phyloP scores from a whole-genome alignment of 352 stramenopile genomes.

The Phytophthora melonis region DNA sequence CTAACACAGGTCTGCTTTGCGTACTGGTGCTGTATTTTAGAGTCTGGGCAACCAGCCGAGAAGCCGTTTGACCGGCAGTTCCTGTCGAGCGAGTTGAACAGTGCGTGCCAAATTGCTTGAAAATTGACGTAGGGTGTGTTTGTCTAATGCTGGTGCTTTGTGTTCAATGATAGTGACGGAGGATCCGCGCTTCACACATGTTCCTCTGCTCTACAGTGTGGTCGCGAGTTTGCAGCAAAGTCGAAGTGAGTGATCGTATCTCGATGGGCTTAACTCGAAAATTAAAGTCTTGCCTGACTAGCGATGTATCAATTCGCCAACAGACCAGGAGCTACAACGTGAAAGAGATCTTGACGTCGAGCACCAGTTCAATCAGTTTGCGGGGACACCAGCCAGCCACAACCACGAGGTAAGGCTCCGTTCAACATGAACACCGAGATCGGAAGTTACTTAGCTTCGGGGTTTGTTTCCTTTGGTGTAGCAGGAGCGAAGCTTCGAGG shows the following conservation, averaged over 20 bases:
- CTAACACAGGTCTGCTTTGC: slow-evolving; percentile 15
- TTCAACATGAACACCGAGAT: neutral
- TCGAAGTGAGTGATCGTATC: slow-evolving; percentile 23
- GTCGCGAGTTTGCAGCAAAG: slow-evolving; percentile 57
- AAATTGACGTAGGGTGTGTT: neutral
- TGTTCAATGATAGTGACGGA: slow-evolving; percentile 53
- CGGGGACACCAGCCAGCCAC: slow-evolving; percentile 3
- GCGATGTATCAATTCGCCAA: neutral
- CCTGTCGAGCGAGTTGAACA: slow-evolving; percentile 81
- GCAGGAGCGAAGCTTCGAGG: slow-evolving; percentile 29
- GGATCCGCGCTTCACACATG: slow-evolving; percentile 68
- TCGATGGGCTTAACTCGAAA: too few species aligned
- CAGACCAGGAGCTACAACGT: slow-evolving; percentile 29
- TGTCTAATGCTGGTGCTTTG: neutral
- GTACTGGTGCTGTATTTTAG: slow-evolving; percentile 33
- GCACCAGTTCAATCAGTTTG: slow-evolving; percentile 41
- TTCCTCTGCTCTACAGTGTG: slow-evolving; percentile 89
- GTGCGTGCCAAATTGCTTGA: slow-evolving; percentile 32
- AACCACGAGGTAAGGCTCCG: slow-evolving; percentile 21
- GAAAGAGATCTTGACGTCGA: slow-evolving; percentile 27
- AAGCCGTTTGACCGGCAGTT: slow-evolving; percentile 85
- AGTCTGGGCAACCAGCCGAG: slow-evolving; percentile 86
- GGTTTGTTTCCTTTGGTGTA: neutral
- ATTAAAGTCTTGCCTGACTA: neutral
- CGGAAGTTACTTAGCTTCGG: neutral